These are phyloP conservation scores for Trichoderma sp. DNA, from an alignment of 2,329 filamentous ascomycete species.

Conservation along the genomic window DNA sequence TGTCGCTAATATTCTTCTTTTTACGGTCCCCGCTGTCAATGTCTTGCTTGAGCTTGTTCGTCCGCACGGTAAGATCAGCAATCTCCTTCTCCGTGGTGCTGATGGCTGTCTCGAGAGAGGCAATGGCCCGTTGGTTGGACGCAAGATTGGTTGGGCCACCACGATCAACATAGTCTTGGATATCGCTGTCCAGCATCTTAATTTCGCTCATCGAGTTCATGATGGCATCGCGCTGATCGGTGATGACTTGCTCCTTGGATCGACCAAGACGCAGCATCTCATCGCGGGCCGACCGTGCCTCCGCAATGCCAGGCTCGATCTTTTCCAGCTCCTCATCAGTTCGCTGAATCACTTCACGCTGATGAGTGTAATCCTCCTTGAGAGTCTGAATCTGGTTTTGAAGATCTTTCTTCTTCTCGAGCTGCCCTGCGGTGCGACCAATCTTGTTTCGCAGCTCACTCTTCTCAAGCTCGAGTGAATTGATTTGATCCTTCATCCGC, in stretches of 20 bases:
- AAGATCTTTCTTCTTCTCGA: constrained; percentile 79
- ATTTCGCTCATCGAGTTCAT: constrained; percentile 76
- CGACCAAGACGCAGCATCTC: constrained; percentile 73
- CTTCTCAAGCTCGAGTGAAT: constrained; percentile 71
- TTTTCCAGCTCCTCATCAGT: constrained; percentile 72
- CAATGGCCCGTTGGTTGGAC: constrained; percentile 68
- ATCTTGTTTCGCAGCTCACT: constrained; percentile 75
- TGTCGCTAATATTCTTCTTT: constrained; percentile 85
- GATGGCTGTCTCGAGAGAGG: constrained; percentile 66
- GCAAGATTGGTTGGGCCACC: constrained; percentile 73
- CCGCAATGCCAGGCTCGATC: constrained; percentile 74
- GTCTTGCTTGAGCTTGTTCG: constrained; percentile 77
- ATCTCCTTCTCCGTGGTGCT: constrained; percentile 67
- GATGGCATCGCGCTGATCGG: constrained; percentile 69
- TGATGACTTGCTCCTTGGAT: constrained; percentile 70
- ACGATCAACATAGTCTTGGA: constrained; percentile 74
- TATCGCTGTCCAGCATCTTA: constrained; percentile 72
- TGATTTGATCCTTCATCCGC: constrained; percentile 67
- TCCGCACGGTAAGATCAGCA: constrained; percentile 63
- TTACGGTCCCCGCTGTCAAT: constrained; percentile 78
- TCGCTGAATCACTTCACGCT: constrained; percentile 68
- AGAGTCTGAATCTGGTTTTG: constrained; percentile 71
- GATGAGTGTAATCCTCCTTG: constrained; percentile 66
- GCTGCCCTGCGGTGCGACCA: constrained; percentile 66
- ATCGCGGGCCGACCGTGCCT: constrained; percentile 74